Base-by-base conservation (phyloP, 73 alveolate genomes). In the Paramecium pentaurelia region DNA sequence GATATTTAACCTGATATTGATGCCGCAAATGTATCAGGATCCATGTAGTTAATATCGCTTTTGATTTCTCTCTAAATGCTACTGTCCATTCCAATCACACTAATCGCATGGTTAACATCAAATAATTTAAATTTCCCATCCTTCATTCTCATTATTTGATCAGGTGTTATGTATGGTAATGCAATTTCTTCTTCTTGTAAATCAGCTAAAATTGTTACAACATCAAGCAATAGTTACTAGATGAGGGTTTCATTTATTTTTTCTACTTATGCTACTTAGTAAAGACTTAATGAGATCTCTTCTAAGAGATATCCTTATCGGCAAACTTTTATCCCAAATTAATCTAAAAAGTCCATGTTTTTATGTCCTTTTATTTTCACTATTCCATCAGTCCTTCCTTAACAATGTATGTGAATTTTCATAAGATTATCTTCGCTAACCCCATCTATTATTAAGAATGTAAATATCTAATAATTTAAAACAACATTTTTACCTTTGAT, bases 21-120 rank as follows among this genome's bases (percentile, higher is more conserved):
- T 2, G 91, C 91, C 3, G 47, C 58, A 80, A 80, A 80, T 27
- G 91, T 49, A 27, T 80, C 91, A 32, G 91, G 91, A 49, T 80
- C 91, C 91, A 80, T 80, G 7, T 80, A 80, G 25, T 80, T 60
- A 20, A 45, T 42, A 42, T 80, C 91, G 30, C 77, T 45, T 22
- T 45, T 80, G 8, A 80, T 80, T 36, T 80, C 71, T 80, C 91
- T 80, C 12, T 80, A 42, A 20, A 80, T 77, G 20, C 64, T 32
- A 6, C n/a, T 28, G 8, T 49, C 75, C 75, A 80, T 49, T 80
- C 91, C 91, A 11, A 80, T 80, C 0, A 42, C 91, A 45, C 58
- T 80, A 18, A 45, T 27, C 1, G 91, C 91, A 28, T 80, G 75
- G 8, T 36, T 45, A 9, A 80, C 37, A 80, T 80, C 75, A 49